phyloP scores from a whole-genome alignment of 2,329 filamentous ascomycete genomes.

The Aureobasidium leucospermi region DNA sequence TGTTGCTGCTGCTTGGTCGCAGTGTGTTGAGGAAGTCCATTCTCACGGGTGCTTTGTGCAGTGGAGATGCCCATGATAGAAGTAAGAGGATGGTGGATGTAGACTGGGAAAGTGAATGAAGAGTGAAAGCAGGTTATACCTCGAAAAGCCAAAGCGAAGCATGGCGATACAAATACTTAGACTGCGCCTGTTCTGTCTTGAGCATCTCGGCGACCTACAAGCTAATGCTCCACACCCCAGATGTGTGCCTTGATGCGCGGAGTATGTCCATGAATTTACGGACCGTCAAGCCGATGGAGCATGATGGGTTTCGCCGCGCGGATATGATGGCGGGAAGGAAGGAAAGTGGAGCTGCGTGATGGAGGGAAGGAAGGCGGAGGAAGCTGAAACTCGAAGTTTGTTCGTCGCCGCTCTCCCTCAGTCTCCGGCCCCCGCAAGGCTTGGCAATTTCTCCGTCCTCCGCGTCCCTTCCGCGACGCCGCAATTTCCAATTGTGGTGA shows the following conservation, averaged over 20 bases:
- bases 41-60: background rate
- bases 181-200: no score
- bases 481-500: background rate
- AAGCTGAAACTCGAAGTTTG: background rate
- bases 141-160: no score
- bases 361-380: background rate
- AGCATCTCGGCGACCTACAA: no score
- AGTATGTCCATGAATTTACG: no score
- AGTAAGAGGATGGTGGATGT: background rate
- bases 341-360: no score
- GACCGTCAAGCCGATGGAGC: no score
- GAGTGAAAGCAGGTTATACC: no score
- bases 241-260: no score
- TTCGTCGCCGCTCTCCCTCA: background rate
- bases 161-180: no score
- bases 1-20: background rate
- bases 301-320: no score
- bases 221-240: no score
- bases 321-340: no score
- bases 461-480: background rate
- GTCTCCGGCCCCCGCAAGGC: background rate
- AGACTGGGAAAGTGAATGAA: background rate
- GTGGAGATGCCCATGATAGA: background rate
- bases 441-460: constrained; percentile 1
- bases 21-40: background rate